Base-by-base conservation (phyloP, 1,284 basidiomycete genomes). In the Trichosporon coremiiforme region DNA sequence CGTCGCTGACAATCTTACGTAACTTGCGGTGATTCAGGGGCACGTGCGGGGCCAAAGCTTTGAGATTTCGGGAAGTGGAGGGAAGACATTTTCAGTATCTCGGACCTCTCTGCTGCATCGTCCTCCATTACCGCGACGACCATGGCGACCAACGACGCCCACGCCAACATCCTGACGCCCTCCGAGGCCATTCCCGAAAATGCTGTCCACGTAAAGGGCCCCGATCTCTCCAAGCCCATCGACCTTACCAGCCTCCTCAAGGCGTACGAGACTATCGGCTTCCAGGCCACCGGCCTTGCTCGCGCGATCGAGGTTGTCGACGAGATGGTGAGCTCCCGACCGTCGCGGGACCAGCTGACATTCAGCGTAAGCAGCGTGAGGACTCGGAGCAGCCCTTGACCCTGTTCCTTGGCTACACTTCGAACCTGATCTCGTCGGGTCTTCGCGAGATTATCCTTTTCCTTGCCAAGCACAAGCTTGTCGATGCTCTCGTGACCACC, bases 401-500 rank as follows among this genome's bases (percentile, higher is more conserved):
- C 72, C 88, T 99, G 79, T 97, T 99, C 82, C 89, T 99, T 50
- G 97, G 97, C 66, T 99, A 96, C 85, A 99, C 97, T 1, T 99
- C 96, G 62, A 99, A 99, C 83, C 88, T 99, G 36, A 97, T 99
- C 77, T 99, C 97, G 0, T 98, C 96, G 2, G 97, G 97, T 9
- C 85, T 99, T 66, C 90, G 97, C 63, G 97, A 99, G 84, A 87
- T 98, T 63, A 92, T 99, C 76, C 87, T 91, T 25, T 90, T 96
- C 82, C 90, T 99, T 53, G 96, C 95, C 55, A 95, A 98, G 83
- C 89, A 99, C 86, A 92, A 91, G 76, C 91, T 96, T 75, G 89
- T 99, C 66, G 88, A 90, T 31, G 92, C 90, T 8, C 87, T 99
- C 67, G 96, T 98, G 22, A 99, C 97, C 1, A 99, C 97, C 0